These are phyloP conservation scores for Metarhizium anisopliae DNA, from an alignment of 2,329 filamentous ascomycete species.

Conservation along the genomic window DNA sequence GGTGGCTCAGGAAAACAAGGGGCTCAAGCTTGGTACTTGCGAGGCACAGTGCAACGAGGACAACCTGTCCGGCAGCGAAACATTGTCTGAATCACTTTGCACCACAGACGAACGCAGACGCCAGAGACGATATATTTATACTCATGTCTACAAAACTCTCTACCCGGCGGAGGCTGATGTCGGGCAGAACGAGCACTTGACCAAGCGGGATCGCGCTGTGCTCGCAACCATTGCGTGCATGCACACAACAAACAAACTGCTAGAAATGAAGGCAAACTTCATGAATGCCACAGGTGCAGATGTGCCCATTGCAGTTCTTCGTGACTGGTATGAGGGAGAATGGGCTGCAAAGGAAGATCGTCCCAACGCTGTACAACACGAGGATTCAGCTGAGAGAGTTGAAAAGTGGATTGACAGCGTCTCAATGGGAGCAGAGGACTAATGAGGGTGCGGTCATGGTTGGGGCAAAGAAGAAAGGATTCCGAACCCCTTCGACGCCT, in stretches of 20 bases:
- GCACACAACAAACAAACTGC: constrained; percentile 24
- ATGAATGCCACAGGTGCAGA: constrained; percentile 33
- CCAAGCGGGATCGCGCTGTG: constrained; percentile 23
- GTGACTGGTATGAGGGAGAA: constrained; percentile 3
- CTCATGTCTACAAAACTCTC: constrained; percentile 19
- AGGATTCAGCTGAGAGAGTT: background rate
- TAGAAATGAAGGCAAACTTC: constrained; percentile 35
- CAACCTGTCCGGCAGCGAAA: constrained; percentile 18
- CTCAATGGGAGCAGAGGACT: background rate
- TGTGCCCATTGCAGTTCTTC: constrained; percentile 28
- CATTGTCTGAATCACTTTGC: constrained; percentile 14
- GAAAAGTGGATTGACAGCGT: constrained; percentile 1
- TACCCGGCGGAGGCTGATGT: constrained; percentile 18
- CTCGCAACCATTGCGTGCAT: constrained; percentile 26
- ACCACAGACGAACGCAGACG: constrained; percentile 10
- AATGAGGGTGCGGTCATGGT: background rate
- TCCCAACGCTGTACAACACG: background rate
- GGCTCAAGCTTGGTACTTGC: background rate
- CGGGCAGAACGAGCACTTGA: constrained; percentile 16
- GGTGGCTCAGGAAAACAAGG: background rate
- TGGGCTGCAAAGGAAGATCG: background rate
- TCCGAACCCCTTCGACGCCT: background rate
- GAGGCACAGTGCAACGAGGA: background rate
- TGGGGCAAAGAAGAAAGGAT: too few relatives aligned
- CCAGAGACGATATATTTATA: constrained; percentile 22